Evolutionary conservation across 2,329 filamentous ascomycete genomes (phyloP), one percentile per base, ranked within the genome.

Genomic region (Phyllosticta paracitricarpa): DNA sequence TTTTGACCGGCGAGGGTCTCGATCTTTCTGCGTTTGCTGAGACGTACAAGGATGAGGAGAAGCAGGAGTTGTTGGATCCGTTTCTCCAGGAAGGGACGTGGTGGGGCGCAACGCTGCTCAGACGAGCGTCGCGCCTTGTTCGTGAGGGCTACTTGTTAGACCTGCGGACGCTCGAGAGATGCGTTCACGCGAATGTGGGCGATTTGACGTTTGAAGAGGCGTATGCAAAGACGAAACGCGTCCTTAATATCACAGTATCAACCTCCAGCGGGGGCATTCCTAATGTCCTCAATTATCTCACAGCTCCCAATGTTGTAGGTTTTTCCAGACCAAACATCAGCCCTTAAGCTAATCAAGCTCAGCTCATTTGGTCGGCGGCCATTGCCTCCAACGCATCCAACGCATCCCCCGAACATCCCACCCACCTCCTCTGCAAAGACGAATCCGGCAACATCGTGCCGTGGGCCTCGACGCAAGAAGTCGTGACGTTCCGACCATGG

Each of bases 201-300:
- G 89, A 96, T 68, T 72, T 96, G 64, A 97, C 92, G 0, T 97
- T 97, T 69, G 90, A 95, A 73, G 93, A 97, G 75, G 93, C 93
- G 0, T 96, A 92, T 69, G 83, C 86, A 58, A 84, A 85, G 64
- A 96, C 91, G 51, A 94, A 94, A 70, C 81, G 91, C 57, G 86
- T 96, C 3, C 78, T 97, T 66, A 97, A 97, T 71, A 97, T 97
- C 65, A 96, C 91, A 0, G 87, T 97, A 24, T 89, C 89, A 0
- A 89, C 88, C 1, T 85, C 85, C 24, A 84, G 86, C 64, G 86
- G 84, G 14, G 90, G 89, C 35, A 85, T 93, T 1, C 92, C 92
- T 1, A 91, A 88, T 55, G 77, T 97, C 33, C 82, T 97, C 35
- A 97, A 97, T 73, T 94, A 97, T 70, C 81, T 97, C 57, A 97